Conservation (phyloP, 495 filamentous ascomycete species). For the Neurospora pannonica region DNA sequence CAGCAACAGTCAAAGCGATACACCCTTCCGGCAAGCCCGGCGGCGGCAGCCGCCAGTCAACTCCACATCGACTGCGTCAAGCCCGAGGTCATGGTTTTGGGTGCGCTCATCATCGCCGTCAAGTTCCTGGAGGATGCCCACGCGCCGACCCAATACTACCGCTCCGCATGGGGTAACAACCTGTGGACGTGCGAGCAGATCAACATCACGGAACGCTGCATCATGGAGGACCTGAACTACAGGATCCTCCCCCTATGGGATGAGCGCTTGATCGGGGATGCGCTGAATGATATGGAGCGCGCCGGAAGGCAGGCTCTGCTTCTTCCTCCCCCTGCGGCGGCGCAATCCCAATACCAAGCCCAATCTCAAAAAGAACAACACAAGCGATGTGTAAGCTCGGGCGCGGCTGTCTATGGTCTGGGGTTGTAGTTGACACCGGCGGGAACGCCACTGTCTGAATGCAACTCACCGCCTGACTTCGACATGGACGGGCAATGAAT, state of each 20-base stretch:
- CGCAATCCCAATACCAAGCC: constrained; percentile 3
- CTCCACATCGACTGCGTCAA: constrained; percentile 45
- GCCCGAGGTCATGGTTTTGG: constrained; percentile 43
- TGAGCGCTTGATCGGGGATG: constrained; percentile 34
- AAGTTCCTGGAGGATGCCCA: constrained; percentile 46
- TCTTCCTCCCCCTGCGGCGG: constrained; percentile 3
- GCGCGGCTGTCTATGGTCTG: constrained; percentile 25
- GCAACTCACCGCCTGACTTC: not conserved
- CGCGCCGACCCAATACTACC: constrained; percentile 33
- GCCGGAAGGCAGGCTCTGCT: constrained; percentile 31
- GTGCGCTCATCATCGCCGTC: constrained; percentile 39
- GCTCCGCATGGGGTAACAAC: constrained; percentile 33
- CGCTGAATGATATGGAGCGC: constrained; percentile 44
- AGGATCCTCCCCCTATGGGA: constrained; percentile 44
- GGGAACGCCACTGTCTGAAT: constrained; percentile 29
- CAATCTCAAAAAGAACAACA: constrained; percentile 21
- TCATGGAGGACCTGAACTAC: constrained; percentile 46
- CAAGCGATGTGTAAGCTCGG: constrained; percentile 30
- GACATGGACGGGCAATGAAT: not conserved
- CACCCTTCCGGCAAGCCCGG: constrained; percentile 31
- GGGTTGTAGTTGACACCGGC: constrained; percentile 32
- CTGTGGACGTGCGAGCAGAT: constrained; percentile 45
- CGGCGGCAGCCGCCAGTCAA: constrained; percentile 11
- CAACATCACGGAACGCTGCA: constrained; percentile 44
- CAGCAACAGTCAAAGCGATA: constrained; percentile 28